phyloP scores from a whole-genome alignment of 768 basidiomycete genomes.

The Pleurotus sapidus region DNA sequence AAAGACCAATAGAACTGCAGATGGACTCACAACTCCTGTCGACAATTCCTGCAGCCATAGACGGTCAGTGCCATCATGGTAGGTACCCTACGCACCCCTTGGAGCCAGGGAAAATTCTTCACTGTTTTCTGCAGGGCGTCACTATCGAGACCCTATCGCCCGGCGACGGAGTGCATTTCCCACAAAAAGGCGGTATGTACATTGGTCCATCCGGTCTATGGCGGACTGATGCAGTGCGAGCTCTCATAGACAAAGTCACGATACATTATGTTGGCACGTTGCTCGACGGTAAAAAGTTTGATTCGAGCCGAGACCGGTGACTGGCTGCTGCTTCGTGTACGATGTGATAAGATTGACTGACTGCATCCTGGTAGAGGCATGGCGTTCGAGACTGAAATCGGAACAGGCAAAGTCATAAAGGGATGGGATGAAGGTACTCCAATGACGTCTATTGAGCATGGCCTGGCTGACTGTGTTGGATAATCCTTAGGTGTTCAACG shows the following conservation, averaged over 20 bases:
- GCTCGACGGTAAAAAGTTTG: conserved; percentile 59
- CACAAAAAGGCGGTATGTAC: conserved; percentile 66
- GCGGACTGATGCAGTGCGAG: conserved; percentile 1
- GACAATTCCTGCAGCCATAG: conserved; percentile 27
- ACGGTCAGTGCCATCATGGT: conserved; percentile 27
- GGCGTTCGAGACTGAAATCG: conserved; percentile 72
- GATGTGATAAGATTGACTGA: background rate
- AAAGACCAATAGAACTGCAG: background rate
- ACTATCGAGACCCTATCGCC: conserved; percentile 51
- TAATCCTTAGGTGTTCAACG: conserved; percentile 61
- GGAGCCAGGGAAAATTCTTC: conserved; percentile 11
- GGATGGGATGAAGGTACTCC: conserved; percentile 85
- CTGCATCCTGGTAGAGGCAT: conserved; percentile 33
- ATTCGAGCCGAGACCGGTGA: conserved; percentile 77
- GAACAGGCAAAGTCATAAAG: conserved; percentile 79
- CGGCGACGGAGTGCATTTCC: conserved; percentile 66
- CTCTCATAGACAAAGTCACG: conserved; percentile 52
- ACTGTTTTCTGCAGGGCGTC: conserved; percentile 54
- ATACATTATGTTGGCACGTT: conserved; percentile 85
- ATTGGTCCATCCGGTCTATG: conserved; percentile 12
- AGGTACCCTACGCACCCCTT: conserved; percentile 19
- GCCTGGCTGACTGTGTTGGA: conserved; percentile 4
- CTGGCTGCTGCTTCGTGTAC: conserved; percentile 18
- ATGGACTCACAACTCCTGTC: conserved; percentile 22
- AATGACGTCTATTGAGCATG: background rate